Evolutionary conservation across 2,329 filamentous ascomycete species (phyloP), one percentile per base, ranked within the genome.

Genomic region (Penicillium sp.): DNA sequence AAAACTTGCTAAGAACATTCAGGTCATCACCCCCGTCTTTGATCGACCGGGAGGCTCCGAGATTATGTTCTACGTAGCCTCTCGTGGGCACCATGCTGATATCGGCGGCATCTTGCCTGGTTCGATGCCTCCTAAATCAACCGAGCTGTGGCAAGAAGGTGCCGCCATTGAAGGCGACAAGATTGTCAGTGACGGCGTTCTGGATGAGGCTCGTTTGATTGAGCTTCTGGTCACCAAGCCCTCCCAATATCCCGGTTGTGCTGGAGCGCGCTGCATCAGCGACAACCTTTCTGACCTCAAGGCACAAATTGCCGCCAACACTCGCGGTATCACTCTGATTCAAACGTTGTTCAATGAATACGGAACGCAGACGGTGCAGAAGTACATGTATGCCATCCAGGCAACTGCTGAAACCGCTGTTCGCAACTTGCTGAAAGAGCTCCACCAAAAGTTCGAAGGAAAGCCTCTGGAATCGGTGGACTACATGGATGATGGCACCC

Each of bases 201-300:
- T 95, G 75, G 85, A 94, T 63, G 91, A 95, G 68, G 80, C 88
- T 57, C 81, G 88, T 4, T 88, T 94, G 48, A 85, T 82, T 0
- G 83, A 92, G 60, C 75, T 90, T 1, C 78, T 95, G 5, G 84
- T 89, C 50, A 79, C 85, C 13, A 88, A 92, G 58, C 90, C 91
- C 0, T 88, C 88, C 0, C 79, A 87, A 62, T 86, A 89, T 60
- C 84, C 86, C 0, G 90, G 88, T 1, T 94, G 89, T 74, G 87
- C 83, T 50, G 90, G 90, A 2, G 92, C 90, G 0, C 79, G 90
- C 41, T 91, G 89, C 67, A 78, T 95, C 1, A 85, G 83, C 9
- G 91, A 96, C 71, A 95, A 95, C 67, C 79, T 95, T 60, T 92
- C 90, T 48, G 91, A 95, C 68, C 79, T 96, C 39, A 92, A 92